phyloP scores from a whole-genome alignment of 2,329 filamentous ascomycete genomes.

The Paraconiothyrium brasiliense region DNA sequence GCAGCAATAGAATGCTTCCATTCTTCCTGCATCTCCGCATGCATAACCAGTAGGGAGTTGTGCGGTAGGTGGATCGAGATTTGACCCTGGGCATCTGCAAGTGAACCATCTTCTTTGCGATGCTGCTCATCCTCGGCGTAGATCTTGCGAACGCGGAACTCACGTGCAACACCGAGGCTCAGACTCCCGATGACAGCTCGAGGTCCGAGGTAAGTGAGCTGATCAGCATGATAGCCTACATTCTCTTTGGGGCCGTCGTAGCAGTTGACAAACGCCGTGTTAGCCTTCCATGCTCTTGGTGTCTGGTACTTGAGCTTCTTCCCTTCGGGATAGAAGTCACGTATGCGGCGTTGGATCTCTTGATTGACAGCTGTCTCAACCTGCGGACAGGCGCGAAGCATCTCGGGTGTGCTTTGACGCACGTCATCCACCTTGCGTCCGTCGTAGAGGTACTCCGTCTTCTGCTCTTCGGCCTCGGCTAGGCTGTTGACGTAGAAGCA shows the following conservation, averaged over 20 bases:
- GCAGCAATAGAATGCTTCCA: conserved; percentile 92
- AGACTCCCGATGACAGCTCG: conserved; percentile 88
- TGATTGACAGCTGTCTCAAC: conserved; percentile 81
- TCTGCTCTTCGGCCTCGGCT: conserved; percentile 74
- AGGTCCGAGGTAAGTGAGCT: conserved; percentile 91
- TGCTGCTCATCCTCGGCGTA: conserved; percentile 65
- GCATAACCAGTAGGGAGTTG: conserved; percentile 94
- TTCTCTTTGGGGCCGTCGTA: conserved; percentile 83
- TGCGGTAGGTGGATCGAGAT: conserved; percentile 94
- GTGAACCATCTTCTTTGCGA: conserved; percentile 48
- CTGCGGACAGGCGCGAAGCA: conserved; percentile 72
- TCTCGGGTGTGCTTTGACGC: conserved; percentile 76
- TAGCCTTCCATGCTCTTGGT: conserved; percentile 77
- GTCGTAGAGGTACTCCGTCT: conserved; percentile 86
- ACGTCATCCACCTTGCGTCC: conserved; percentile 80
- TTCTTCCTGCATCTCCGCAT: conserved; percentile 96
- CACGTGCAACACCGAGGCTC: conserved; percentile 88
- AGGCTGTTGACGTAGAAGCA: conserved; percentile 82
- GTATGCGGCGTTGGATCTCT: conserved; percentile 78
- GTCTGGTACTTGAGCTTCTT: conserved; percentile 82
- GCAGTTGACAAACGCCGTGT: conserved; percentile 94
- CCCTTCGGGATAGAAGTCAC: conserved; percentile 71
- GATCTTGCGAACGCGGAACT: conserved; percentile 86
- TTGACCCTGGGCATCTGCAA: conserved; percentile 77
- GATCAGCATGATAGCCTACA: conserved; percentile 92